Conservation (phyloP, 495 filamentous ascomycete species). For the Bacidia gigantensis region DNA sequence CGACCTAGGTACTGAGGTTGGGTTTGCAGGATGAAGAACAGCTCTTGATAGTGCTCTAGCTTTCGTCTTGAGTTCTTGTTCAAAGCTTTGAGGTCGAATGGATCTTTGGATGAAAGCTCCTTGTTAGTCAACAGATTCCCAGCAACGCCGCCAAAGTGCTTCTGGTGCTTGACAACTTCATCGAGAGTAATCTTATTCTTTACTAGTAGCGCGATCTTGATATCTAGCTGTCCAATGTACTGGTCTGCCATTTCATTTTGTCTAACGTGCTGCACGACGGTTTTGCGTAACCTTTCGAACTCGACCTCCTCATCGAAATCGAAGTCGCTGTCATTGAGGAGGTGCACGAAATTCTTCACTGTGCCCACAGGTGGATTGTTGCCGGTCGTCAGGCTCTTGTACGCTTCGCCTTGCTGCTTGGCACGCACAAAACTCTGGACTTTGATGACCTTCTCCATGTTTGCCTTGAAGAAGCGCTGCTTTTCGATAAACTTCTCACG, state of each 20-base stretch:
- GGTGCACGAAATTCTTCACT: slow-evolving; percentile 93
- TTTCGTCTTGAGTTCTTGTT: slow-evolving; percentile 94
- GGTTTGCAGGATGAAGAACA: slow-evolving; percentile 96
- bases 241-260: slow-evolving; percentile 96
- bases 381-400: slow-evolving; percentile 89
- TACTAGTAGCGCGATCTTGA: slow-evolving; percentile 95
- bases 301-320: slow-evolving; percentile 99
- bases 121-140: slow-evolving; percentile 76
- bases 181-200: slow-evolving; percentile 99
- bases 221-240: slow-evolving; percentile 94
- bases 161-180: slow-evolving; percentile 94
- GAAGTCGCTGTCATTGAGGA: slow-evolving; percentile 95
- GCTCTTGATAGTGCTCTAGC: slow-evolving; percentile 89
- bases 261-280: slow-evolving; percentile 89
- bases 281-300: slow-evolving; percentile 82
- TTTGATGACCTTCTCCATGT: slow-evolving; percentile 98
- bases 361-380: slow-evolving; percentile 95
- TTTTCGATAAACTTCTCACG: slow-evolving; percentile 68
- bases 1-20: slow-evolving; percentile 88
- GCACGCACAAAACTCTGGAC: slow-evolving; percentile 91
- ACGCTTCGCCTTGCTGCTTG: slow-evolving; percentile 90
- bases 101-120: slow-evolving; percentile 76
- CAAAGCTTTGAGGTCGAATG: slow-evolving; percentile 89
- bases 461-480: slow-evolving; percentile 76
- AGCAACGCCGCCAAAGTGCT: slow-evolving; percentile 85